Evolutionary conservation across 306 rosid genomes (phyloP).

Genomic region (Mucuna pruriens): DNA sequence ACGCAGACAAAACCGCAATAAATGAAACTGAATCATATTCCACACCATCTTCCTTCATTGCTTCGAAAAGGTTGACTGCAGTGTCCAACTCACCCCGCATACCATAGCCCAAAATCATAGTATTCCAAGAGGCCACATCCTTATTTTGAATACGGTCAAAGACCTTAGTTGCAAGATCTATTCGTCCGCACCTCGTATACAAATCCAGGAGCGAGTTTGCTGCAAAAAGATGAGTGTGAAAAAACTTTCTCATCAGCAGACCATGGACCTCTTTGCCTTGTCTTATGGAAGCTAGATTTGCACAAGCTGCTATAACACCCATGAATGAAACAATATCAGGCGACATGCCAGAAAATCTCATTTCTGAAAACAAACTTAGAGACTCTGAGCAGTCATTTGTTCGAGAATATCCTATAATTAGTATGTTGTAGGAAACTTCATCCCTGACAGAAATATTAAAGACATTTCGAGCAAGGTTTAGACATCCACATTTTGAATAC

Average conservation of each 20-base stretch:
- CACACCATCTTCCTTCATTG: constrained; percentile 64
- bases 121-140: constrained; percentile 93
- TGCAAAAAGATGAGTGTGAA: constrained; percentile 64
- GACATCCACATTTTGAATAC: constrained; percentile 76
- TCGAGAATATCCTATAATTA: constrained; percentile 79
- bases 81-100: constrained; percentile 78
- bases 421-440: constrained; percentile 75
- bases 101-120: constrained; percentile 92
- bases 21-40: constrained; percentile 79
- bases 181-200: constrained; percentile 84
- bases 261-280: constrained; percentile 92
- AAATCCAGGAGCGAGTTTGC: constrained; percentile 83
- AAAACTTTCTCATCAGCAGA: constrained; percentile 51
- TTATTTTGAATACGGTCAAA: constrained; percentile 62
- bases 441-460: constrained; percentile 69
- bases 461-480: constrained; percentile 68
- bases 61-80: constrained; percentile 74
- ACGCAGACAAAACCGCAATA: constrained; percentile 84
- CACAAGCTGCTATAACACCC: constrained; percentile 85
- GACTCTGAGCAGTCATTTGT: constrained; percentile 65
- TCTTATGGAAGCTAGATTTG: constrained; percentile 70
- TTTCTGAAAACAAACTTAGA: constrained; percentile 68
- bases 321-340: constrained; percentile 77
- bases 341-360: constrained; percentile 60
- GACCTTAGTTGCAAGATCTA: constrained; percentile 70